Conservation (phyloP, 441 rosid genomes). For the Isatis lusitanica region DNA sequence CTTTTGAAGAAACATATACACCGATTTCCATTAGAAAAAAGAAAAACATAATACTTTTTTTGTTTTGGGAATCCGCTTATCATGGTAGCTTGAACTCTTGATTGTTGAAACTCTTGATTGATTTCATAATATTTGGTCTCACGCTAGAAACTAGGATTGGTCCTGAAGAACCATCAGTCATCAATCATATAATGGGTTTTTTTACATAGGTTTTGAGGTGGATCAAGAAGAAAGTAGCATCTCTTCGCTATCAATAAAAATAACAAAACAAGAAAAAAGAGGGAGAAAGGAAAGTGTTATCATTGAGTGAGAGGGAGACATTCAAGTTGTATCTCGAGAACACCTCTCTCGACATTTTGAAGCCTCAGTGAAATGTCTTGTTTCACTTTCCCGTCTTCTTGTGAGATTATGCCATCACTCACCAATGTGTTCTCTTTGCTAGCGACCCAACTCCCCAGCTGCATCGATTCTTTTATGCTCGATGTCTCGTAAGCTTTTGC, state of each 20-base stretch:
- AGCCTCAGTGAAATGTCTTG: conserved; percentile 78
- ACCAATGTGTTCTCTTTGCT: conserved; percentile 70
- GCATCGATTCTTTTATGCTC: conserved; percentile 52
- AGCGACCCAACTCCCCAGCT: conserved; percentile 80
- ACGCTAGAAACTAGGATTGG: not conserved
- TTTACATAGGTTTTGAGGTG: conserved; percentile 23
- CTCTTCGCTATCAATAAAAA: conserved; percentile 14
- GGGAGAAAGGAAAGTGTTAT: conserved; percentile 6
- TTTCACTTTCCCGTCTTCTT: conserved; percentile 72
- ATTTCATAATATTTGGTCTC: not conserved
- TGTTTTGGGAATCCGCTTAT: too few relatives aligned
- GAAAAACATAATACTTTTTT: too few relatives aligned
- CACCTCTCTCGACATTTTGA: conserved; percentile 88
- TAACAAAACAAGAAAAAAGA: not conserved
- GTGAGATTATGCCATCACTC: conserved; percentile 69
- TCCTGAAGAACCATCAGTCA: conserved; percentile 16
- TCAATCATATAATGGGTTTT: conserved; percentile 1
- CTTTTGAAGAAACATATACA: too few relatives aligned
- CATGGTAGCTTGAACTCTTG: too few relatives aligned
- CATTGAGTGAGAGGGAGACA: conserved; percentile 92
- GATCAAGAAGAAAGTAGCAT: conserved; percentile 24
- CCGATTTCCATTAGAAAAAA: too few relatives aligned
- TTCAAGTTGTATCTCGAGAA: conserved; percentile 84
- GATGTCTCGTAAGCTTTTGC: conserved; percentile 80
- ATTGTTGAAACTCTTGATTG: not conserved